Base-by-base conservation (phyloP, 177 flowering plant species). In the Vitis hybrid region DNA sequence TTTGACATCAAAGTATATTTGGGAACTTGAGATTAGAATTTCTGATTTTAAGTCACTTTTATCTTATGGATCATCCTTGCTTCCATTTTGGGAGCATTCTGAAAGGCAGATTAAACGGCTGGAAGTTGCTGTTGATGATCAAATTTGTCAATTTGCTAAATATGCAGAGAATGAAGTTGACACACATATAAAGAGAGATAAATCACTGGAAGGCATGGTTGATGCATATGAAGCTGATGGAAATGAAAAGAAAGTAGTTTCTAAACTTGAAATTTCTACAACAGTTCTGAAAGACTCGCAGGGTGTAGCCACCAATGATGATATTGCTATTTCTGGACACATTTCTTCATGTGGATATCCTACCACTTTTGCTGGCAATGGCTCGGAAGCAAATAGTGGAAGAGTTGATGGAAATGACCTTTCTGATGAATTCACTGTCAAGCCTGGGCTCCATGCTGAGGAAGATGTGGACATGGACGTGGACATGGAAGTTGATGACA, bases 401-500 rank as follows among this genome's bases (percentile, higher is more conserved):
- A 76, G 72, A 66, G 60, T 60, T 4, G 50, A 66, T 64, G 78
- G 65, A 50, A 51, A 59, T 64, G 68, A 56, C 57, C 50, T 26
- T 55, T 71, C 72, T 26, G 73, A 55, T 68, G 78, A 73, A 56
- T 59, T 65, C 11, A 52, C 62, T 70, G 50, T 60, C 13, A 61
- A 70, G 68, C 51, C 69, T 26, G 73, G 49, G 48, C 72, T 65
- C 34, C 71, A 75, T 55, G 64, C 74, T 67, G 83, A 49, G 32
- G 94, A 88, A 70, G 97, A 85, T 49, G 75, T 79, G 17, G 98
- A 92, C 80, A 91, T 95, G 97, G 99, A 95, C 74, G 96, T 94
- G 61, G 98, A 94, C 76, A 94, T 92, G 97, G 98, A 94, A 79
- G 91, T 92, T 76, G 99, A 94, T 75, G 95, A 90, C 70, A 74